Evolutionary conservation across 1,139 yeast genomes (phyloP).

Genomic region (Pichia inconspicua): DNA sequence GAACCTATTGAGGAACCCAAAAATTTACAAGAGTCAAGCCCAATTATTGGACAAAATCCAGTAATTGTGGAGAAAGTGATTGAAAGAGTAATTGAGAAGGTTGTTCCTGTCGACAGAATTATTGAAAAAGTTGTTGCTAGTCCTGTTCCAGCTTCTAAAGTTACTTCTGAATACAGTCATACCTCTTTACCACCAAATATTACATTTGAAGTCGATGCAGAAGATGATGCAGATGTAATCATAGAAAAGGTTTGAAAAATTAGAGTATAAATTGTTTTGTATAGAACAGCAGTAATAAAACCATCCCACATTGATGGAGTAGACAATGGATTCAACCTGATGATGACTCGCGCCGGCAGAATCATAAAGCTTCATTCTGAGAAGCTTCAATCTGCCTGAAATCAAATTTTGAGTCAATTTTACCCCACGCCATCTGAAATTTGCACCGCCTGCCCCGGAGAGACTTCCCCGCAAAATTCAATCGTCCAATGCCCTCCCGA

Average conservation of each 20-base stretch:
- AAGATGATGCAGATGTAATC: conserved; percentile 25
- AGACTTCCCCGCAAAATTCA: too few relatives aligned
- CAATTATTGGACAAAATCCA: not conserved
- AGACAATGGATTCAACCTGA: too few relatives aligned
- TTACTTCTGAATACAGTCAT: not conserved
- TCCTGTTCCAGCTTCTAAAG: not conserved
- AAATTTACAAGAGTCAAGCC: not conserved
- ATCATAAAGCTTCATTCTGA: too few relatives aligned
- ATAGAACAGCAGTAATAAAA: not conserved
- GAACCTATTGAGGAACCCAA: conserved; percentile 6
- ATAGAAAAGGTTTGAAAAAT: conserved; percentile 20
- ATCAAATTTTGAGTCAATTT: too few relatives aligned
- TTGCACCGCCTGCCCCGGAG: not conserved
- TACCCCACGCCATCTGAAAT: too few relatives aligned
- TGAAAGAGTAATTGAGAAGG: conserved; percentile 9
- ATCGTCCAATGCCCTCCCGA: too few relatives aligned
- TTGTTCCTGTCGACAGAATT: conserved; percentile 4
- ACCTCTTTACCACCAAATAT: conserved; percentile 16
- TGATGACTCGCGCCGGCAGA: too few relatives aligned
- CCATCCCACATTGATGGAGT: not conserved
- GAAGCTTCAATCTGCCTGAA: too few relatives aligned
- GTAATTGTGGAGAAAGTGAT: conserved; percentile 7
- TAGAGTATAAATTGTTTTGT: not conserved
- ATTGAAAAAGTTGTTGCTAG: conserved; percentile 2
- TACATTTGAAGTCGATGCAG: conserved; percentile 23